Evolutionary conservation across 2,329 filamentous ascomycete genomes (phyloP), one percentile per base, ranked within the genome.

Genomic region (Diaporthe eres): DNA sequence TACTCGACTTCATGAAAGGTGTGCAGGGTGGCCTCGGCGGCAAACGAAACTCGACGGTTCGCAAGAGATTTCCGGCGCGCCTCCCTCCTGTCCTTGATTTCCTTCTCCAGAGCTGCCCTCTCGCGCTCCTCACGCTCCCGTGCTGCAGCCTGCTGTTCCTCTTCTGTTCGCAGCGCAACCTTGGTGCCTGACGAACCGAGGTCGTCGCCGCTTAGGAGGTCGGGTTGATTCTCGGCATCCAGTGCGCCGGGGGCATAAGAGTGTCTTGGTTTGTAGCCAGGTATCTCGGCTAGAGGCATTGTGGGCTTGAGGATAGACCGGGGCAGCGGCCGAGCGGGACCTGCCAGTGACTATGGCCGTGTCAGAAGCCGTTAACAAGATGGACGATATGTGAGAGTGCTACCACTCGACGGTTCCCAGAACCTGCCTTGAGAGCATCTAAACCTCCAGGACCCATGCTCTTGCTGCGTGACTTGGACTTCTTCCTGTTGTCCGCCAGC

Each of bases 1-100:
- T 96, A 94, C 81, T 98, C 96, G 60, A 98, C 91, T 74, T 97
- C 96, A 81, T 98, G 96, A 89, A 98, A 98, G 0, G 97, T 99
- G 83, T 99, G 97, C 49, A 99, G 89, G 4, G 97, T 99, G 17
- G 97, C 97, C 85, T 99, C 97, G 1, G 97, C 97, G 6, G 97
- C 97, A 84, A 99, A 99, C 0, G 96, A 98, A 47, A 99, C 97
- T 81, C 97, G 92, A 81, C 97, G 92, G 83, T 97, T 98, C 65
- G 96, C 95, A 75, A 98, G 90, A 25, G 96, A 98, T 83, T 98
- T 98, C 79, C 97, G 91, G 78, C 97, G 93, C 60, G 95, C 96
- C 83, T 98, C 97, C 79, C 95, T 91, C 74, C 95, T 91, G 80
- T 96, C 92, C 75, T 90, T 85, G 67, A 92, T 88, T 63, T 91